phyloP scores from a whole-genome alignment of 2,329 filamentous ascomycete species.

The Ceratocystis smalleyi region DNA sequence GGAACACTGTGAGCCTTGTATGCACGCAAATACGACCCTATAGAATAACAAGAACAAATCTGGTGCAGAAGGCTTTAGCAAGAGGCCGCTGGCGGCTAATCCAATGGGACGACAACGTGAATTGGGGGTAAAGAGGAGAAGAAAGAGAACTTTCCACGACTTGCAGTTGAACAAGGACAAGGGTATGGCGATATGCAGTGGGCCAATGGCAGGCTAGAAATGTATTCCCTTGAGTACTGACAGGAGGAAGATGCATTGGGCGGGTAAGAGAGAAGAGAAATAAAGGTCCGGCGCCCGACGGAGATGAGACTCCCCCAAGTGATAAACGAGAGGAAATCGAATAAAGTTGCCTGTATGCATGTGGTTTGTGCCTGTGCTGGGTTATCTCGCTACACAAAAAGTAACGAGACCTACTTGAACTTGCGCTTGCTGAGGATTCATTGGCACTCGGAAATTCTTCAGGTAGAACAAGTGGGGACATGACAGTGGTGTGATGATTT shows the following conservation, averaged over 20 bases:
- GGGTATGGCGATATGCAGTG: not conserved
- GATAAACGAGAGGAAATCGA: not conserved
- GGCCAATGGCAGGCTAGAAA: not conserved
- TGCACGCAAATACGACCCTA: too few relatives aligned
- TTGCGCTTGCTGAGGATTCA: not conserved
- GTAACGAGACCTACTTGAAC: not conserved
- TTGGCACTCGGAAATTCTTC: not conserved
- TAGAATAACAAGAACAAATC: not conserved
- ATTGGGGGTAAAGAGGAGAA: not conserved
- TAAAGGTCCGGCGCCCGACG: not conserved
- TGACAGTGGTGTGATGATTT: not conserved
- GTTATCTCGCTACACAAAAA: not conserved
- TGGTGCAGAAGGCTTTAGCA: constrained; percentile 5
- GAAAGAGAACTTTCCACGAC: too few relatives aligned
- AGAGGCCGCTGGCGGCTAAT: constrained; percentile 13
- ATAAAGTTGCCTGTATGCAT: not conserved
- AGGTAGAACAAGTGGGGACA: not conserved
- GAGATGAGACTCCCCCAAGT: not conserved
- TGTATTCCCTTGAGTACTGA: not conserved
- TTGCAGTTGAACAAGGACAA: too few relatives aligned
- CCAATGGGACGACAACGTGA: not conserved
- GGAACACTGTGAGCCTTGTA: not conserved
- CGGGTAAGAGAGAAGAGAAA: not conserved
- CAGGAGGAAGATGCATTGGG: not conserved
- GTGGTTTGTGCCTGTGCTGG: not conserved